Conservation (phyloP, 2,329 filamentous ascomycete species). For the Paradendryphiella salina region DNA sequence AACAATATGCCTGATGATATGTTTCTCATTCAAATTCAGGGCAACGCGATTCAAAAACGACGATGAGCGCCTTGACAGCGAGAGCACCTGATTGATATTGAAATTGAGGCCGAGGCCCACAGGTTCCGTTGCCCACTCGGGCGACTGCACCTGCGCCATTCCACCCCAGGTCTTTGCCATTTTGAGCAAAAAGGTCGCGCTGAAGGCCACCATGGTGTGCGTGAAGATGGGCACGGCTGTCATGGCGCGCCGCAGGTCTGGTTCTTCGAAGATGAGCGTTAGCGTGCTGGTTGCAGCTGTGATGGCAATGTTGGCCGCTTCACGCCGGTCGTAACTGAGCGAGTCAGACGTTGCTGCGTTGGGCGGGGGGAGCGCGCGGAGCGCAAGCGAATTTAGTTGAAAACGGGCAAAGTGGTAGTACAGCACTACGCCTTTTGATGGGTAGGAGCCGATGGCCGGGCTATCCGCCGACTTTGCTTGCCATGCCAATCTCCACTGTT, state of each 20-base stretch:
- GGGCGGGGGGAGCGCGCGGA: conserved; percentile 49
- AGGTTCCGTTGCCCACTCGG: conserved; percentile 32
- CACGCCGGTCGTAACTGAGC: conserved; percentile 50
- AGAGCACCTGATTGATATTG: conserved; percentile 37
- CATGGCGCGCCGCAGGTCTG: conserved; percentile 50
- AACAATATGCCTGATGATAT: conserved; percentile 36
- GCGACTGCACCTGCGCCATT: conserved; percentile 35
- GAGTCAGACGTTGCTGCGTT: conserved; percentile 52
- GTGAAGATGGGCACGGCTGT: conserved; percentile 56
- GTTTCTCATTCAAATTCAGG: conserved; percentile 37
- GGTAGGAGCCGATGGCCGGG: conserved; percentile 40
- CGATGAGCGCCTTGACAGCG: conserved; percentile 31
- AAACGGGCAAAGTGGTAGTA: conserved; percentile 61
- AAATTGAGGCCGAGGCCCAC: conserved; percentile 37
- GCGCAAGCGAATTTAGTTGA: conserved; percentile 55
- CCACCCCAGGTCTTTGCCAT: conserved; percentile 52
- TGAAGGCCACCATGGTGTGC: conserved; percentile 58
- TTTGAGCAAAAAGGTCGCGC: conserved; percentile 57
- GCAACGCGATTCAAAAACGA: conserved; percentile 35
- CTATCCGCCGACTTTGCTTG: conserved; percentile 39
- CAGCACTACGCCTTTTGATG: conserved; percentile 56
- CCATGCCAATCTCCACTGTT: conserved; percentile 50
- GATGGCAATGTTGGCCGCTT: conserved; percentile 49
- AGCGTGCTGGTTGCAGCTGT: conserved; percentile 54
- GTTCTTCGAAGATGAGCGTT: conserved; percentile 52